Conservation (phyloP, 2,329 filamentous ascomycete genomes). For the Penicillium occitanis region DNA sequence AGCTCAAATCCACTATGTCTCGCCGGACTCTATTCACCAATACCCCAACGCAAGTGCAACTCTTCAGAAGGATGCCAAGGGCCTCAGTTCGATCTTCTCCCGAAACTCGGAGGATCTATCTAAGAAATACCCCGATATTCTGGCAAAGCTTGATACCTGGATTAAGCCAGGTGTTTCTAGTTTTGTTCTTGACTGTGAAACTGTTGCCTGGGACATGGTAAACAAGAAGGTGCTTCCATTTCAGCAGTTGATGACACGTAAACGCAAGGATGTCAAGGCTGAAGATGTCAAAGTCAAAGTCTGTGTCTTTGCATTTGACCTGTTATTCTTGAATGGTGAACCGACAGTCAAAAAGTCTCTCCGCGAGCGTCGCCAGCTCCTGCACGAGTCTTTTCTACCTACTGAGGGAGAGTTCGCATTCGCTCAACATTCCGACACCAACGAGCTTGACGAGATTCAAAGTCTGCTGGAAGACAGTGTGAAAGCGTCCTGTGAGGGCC, state of each 20-base stretch:
- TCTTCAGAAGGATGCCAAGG: conserved; percentile 64
- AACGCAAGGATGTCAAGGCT: conserved; percentile 93
- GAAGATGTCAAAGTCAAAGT: conserved; percentile 97
- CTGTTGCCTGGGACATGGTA: conserved; percentile 90
- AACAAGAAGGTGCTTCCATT: conserved; percentile 97
- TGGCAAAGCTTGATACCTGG: conserved; percentile 84
- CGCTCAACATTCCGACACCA: conserved; percentile 81
- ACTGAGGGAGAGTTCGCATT: conserved; percentile 90
- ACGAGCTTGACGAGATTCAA: conserved; percentile 91
- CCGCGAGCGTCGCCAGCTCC: conserved; percentile 74
- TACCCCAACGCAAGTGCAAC: conserved; percentile 64
- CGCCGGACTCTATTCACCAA: conserved; percentile 71
- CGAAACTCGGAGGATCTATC: conserved; percentile 95
- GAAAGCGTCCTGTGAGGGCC: conserved; percentile 90
- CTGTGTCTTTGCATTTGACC: conserved; percentile 93
- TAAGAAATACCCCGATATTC: conserved; percentile 95
- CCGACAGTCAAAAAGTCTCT: conserved; percentile 83
- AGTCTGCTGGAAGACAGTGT: conserved; percentile 89
- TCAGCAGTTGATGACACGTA: conserved; percentile 96
- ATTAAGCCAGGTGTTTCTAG: conserved; percentile 86
- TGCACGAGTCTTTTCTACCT: conserved; percentile 70
- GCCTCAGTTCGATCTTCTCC: conserved; percentile 91
- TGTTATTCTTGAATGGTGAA: conserved; percentile 90
- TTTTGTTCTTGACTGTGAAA: conserved; percentile 98
- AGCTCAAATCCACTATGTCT: conserved; percentile 97